A percentile compares a stretch with the other conserved stretches of the same genome.
Evolutionary conservation across 225 moss, liverwort and hornwort genomes (phyloP).

Genomic region (Polytrichum commune): DNA sequence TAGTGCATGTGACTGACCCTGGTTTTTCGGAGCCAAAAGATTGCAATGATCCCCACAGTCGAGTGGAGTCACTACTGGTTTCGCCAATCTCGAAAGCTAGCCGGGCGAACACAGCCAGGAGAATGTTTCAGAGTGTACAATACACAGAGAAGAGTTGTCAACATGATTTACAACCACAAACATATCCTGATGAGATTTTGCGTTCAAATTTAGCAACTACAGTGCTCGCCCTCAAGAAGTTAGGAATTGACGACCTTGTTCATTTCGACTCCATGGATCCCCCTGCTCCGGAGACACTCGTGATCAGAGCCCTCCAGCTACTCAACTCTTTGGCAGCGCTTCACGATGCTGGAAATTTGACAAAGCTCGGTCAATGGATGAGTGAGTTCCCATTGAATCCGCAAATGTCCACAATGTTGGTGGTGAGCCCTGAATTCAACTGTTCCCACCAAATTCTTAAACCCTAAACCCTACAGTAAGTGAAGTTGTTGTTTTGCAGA

Average conservation of each 20-base stretch:
- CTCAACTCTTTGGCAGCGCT: slow-evolving; percentile 62
- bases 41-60: slow-evolving; percentile 63
- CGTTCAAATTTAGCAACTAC: slow-evolving; percentile 67
- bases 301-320: slow-evolving; percentile 65
- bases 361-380: slow-evolving; percentile 29
- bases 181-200: slow-evolving; percentile 65
- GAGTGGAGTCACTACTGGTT: slow-evolving; percentile 61
- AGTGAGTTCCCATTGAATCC: slow-evolving; percentile 28
- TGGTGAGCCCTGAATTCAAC: slow-evolving; percentile 29
- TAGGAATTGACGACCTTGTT: slow-evolving; percentile 96
- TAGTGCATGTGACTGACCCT: slow-evolving; percentile 69
- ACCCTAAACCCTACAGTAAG: neutral
- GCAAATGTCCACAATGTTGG: slow-evolving; percentile 29
- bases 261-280: slow-evolving; percentile 99
- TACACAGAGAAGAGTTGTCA: slow-evolving; percentile 74
- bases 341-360: slow-evolving; percentile 44
- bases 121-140: slow-evolving; percentile 65
- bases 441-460: slow-evolving; percentile 51
- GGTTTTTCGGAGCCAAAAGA: slow-evolving; percentile 73
- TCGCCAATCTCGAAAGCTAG: slow-evolving; percentile 77
- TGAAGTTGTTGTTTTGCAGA: too few species aligned
- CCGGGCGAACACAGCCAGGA: slow-evolving; percentile 69
- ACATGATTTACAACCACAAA: slow-evolving; percentile 65
- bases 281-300: slow-evolving; percentile 78
- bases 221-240: slow-evolving; percentile 84